Percentiles rank a stretch among this genome's conserved stretches.
Evolutionary conservation across 2,329 filamentous ascomycete species (phyloP).

Genomic region (Calonectria hongkongensis): DNA sequence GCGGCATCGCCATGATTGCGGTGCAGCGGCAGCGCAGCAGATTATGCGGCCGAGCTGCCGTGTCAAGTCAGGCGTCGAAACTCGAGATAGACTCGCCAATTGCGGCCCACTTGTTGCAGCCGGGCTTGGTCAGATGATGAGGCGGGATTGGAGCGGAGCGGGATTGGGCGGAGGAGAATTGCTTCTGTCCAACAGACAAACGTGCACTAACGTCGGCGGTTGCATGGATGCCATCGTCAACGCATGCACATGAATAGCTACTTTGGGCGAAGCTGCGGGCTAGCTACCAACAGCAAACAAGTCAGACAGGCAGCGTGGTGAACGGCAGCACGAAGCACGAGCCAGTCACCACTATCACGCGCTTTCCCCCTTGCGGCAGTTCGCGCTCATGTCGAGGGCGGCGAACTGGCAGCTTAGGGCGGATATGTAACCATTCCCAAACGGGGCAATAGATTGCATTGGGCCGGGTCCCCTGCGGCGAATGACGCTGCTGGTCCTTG

Average conservation of each 20-base stretch:
- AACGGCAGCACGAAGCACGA: neutral
- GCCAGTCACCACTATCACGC: constrained; percentile 5
- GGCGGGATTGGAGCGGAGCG: constrained; percentile 5
- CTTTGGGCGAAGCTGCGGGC: constrained; percentile 4
- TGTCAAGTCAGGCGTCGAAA: constrained; percentile 39
- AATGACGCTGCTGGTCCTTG: constrained; percentile 5
- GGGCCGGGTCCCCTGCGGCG: neutral
- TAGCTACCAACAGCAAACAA: neutral
- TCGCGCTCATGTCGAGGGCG: constrained; percentile 43
- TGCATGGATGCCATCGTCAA: constrained; percentile 18
- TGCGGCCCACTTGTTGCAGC: neutral
- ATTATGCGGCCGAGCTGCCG: constrained; percentile 37
- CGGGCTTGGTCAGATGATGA: constrained; percentile 15
- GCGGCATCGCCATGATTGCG: neutral
- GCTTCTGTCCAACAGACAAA: neutral
- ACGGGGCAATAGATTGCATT: constrained; percentile 49
- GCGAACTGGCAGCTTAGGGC: constrained; percentile 8
- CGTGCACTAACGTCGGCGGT: neutral
- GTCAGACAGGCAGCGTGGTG: neutral
- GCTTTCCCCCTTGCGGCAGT: constrained; percentile 43
- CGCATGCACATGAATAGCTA: neutral
- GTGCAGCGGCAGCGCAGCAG: constrained; percentile 4
- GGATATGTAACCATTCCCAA: constrained; percentile 37
- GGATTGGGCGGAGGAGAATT: too few species aligned
- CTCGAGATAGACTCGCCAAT: neutral